Evolutionary conservation across 768 basidiomycete species (phyloP).

Genomic region (Paxillus involutus): DNA sequence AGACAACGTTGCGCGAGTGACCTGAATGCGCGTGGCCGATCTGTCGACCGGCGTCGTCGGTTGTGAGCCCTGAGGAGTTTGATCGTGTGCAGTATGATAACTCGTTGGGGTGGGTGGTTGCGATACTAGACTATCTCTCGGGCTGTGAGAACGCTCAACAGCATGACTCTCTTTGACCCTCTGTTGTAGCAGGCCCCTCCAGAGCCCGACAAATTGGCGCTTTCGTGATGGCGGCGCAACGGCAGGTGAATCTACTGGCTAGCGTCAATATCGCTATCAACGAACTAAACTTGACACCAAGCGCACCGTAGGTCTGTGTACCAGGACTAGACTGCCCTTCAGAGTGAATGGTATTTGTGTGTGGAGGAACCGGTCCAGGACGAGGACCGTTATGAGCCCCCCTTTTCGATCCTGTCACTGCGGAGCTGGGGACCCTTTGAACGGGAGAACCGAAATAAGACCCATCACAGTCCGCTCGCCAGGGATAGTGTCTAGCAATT

Average conservation of each 20-base stretch:
- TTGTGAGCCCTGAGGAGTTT: too few species aligned
- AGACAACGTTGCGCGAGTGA: not conserved
- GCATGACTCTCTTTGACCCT: not conserved
- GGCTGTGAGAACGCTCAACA: not conserved
- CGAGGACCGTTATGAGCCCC: conserved; percentile 3
- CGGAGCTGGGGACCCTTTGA: conserved; percentile 13
- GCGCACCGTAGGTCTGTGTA: too few species aligned
- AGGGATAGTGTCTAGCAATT: too few species aligned
- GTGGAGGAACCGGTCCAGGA: not conserved
- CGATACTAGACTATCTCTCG: not conserved
- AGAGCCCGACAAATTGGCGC: not conserved
- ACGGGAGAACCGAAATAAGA: too few species aligned
- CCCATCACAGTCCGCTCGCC: too few species aligned
- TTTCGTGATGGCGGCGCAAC: not conserved
- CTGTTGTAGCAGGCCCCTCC: not conserved
- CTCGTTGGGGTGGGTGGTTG: too few species aligned
- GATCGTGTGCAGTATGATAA: too few species aligned
- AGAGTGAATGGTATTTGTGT: too few species aligned
- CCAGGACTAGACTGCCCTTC: too few species aligned
- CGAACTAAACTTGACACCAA: too few species aligned
- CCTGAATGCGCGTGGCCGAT: not conserved
- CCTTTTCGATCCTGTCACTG: too few species aligned
- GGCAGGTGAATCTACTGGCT: not conserved
- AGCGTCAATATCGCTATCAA: too few species aligned
- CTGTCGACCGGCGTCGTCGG: not conserved